These are phyloP conservation scores for Xerocomellus chrysenteron DNA, from an alignment of 768 basidiomycete species.

Conservation along the genomic window DNA sequence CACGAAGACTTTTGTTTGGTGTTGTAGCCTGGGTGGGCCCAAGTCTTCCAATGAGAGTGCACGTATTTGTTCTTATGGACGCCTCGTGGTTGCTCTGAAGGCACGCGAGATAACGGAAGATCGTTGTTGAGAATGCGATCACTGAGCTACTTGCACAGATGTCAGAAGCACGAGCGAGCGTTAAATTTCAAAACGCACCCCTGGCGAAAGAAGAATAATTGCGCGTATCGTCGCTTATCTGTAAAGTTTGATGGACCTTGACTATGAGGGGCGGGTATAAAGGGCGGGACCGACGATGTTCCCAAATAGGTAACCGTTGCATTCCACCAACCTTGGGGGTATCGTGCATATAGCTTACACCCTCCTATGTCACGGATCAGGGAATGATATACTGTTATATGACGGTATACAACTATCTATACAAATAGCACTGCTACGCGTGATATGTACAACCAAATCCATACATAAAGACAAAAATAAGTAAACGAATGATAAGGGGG, in stretches of 20 bases:
- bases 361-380: no score
- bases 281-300: no score
- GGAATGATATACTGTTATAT: no score
- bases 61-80: conserved; percentile 96
- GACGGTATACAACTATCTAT: no score
- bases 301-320: no score
- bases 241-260: conserved; percentile 46
- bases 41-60: conserved; percentile 90
- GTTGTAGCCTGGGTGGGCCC: conserved; percentile 77
- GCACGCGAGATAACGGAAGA: conserved; percentile 85
- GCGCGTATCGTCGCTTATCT: conserved; percentile 91
- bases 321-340: no score
- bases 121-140: conserved; percentile 97
- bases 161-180: neutral
- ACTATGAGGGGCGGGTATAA: no score
- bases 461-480: neutral
- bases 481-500: neutral
- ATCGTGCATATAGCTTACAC: no score
- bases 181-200: conserved; percentile 45
- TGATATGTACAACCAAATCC: no score
- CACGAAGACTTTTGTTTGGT: conserved; percentile 94
- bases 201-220: conserved; percentile 78
- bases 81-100: conserved; percentile 91
- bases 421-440: no score
- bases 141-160: conserved; percentile 53